Evolutionary conservation across 306 rosid species (phyloP), one percentile per base, ranked within the genome.

Genomic region (Pyrus pyrifolia): DNA sequence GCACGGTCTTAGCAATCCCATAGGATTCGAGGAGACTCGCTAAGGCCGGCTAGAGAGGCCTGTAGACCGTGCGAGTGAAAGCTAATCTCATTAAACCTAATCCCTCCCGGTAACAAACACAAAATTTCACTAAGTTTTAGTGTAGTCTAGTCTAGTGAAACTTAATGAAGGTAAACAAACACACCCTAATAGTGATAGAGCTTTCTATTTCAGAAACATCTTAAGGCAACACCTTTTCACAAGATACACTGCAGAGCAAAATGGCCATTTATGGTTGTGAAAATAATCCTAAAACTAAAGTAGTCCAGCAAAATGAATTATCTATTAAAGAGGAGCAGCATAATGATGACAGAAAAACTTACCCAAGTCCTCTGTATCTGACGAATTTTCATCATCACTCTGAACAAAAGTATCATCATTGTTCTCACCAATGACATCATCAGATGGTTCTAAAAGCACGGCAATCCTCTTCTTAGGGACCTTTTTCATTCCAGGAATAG

Each of bases 391-490:
- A 25, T 91, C 97, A 69, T 88, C 97, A 66, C 91, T 89, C 71
- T 86, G 88, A 13, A 80, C 89, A 83, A 82, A 71, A 8, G 74
- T 31, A 8, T 70, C 85, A 76, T 85, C 93, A 78, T 79, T 86
- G 25, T 72, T 91, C 57, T 86, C 89, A 61, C 86, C 93, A n/a
- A 57, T 29, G 71, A 63, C 93, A 75, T 85, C 91, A 79, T 85
- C 92, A 67, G 88, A 69, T 19, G 96, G 97, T 84, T 96, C 98
- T 72, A 92, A 77, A 69, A 91, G 93, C 80, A 96, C 98, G 52
- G 90, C 93, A 83, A 92, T 86, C 52, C 97, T 90, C 86, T 96
- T 95, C 82, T 91, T 96, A 53, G 92, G 93, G 51, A 79, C 93
- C 81, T 88, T 96, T 79, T 88, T 96, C 68, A 89, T 79, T 78